Base-by-base conservation (phyloP, 1,284 basidiomycete species). In the Taiwanofungus camphoratus region DNA sequence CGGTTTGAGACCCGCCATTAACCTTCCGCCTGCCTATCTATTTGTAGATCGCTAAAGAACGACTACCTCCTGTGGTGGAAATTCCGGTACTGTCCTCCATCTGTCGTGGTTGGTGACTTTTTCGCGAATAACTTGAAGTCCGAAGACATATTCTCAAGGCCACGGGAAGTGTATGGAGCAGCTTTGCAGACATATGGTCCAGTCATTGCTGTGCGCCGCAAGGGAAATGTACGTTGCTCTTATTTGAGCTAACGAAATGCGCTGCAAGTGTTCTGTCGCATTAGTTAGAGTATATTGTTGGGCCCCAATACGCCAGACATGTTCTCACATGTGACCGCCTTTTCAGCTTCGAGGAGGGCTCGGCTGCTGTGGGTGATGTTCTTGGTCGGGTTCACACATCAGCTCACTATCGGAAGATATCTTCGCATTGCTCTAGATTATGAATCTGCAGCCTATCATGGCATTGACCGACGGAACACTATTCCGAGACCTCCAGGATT, bases 241-340 rank as follows among this genome's bases (percentile, higher is more conserved):
- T 19, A 5, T 5, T 12, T 26, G 15, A 13, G 7, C 15, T 11
- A 16, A 4, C n/a, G 35, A 6, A 27, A 8, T 18, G 2, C n/a
- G n/a, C 34, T 16, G 13, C 38, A 4, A 16, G n/a, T 23, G 39
- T 19, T 2, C 30, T 5, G n/a, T 12, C 36, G 24, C 15, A n/a
- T 7, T 41, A 65, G 63, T 51, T 65, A 4, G 64, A 66, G 48
- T 65, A 61, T 42, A 59, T 66, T 41, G 60, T 66, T 22, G 56
- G 60, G 23, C 53, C 56, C 7, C 54, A 59, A 19, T 48, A 52
- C 29, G 53, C 56, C 3, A 49, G 55, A 31, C 43, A 55, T 39
- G 55, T 65, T 12, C 50, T 64, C 36, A 60, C 57, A 4, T 57
- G 59, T 16, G 59, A 66, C 36, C 53, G 53, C 7, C 44, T 55